Evolutionary conservation across 805 yeast species (phyloP).

Genomic region (Lipomyces kockii): DNA sequence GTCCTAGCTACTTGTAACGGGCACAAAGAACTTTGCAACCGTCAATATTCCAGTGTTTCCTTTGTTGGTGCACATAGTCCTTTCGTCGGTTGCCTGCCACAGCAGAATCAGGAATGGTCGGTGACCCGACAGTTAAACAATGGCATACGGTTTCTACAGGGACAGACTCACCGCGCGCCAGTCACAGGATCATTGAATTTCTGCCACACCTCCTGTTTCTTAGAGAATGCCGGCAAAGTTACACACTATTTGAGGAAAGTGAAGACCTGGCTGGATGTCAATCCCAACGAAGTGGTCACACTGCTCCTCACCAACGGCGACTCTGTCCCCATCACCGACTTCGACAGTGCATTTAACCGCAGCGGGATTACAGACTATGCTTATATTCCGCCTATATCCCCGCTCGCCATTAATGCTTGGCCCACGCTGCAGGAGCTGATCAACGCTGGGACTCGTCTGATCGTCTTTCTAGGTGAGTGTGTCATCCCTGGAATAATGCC

Average conservation of each 20-base stretch:
- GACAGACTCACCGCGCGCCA: background rate
- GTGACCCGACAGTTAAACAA: background rate
- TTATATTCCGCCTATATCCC: background rate
- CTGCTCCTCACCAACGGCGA: conserved; percentile 2
- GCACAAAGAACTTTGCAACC: no score
- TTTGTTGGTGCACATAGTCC: no score
- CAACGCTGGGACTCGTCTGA: conserved; percentile 1
- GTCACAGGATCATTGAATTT: background rate
- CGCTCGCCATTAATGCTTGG: background rate
- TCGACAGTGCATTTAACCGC: background rate
- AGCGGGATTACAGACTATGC: background rate
- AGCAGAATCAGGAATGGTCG: background rate
- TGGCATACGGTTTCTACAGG: conserved; percentile 6
- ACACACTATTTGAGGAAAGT: background rate
- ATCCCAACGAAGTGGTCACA: conserved; percentile 1
- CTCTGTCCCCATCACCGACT: background rate
- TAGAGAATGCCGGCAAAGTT: background rate
- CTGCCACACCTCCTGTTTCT: conserved; percentile 1
- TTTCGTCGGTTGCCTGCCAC: no score
- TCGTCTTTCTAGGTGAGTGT: background rate
- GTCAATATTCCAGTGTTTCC: no score
- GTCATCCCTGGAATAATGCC: background rate
- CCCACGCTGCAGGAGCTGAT: background rate
- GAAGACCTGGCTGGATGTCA: background rate
- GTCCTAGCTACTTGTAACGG: no score